These are phyloP conservation scores for Podochytrium sp. DNA, from an alignment of 192 early-diverging fungal genomes.

Conservation along the genomic window DNA sequence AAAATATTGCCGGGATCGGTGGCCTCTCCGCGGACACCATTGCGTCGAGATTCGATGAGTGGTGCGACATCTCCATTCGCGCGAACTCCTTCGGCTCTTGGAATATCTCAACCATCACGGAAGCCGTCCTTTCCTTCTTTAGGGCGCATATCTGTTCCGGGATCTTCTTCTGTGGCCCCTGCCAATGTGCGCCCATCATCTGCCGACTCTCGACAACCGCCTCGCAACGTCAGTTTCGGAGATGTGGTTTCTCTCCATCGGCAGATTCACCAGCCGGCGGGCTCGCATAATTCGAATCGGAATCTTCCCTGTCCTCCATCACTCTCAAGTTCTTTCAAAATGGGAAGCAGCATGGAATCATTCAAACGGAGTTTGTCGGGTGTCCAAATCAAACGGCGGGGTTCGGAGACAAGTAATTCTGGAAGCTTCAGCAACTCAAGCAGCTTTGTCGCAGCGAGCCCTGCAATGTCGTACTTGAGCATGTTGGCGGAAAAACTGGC, in stretches of 20 bases:
- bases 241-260: background rate
- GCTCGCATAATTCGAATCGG: background rate
- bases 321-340: background rate
- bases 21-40: background rate
- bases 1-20: background rate
- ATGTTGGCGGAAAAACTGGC: conserved; percentile 22
- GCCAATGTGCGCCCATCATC: background rate
- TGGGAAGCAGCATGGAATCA: conserved; percentile 4
- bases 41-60: background rate
- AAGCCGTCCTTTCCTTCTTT: conserved; percentile 1
- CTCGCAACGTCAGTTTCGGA: conserved; percentile 9
- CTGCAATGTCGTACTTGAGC: conserved; percentile 28
- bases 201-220: background rate
- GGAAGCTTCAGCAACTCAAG: background rate
- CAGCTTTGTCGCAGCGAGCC: conserved; percentile 15
- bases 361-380: conserved; percentile 19
- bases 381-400: conserved; percentile 11
- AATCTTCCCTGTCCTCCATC: background rate
- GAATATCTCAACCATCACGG: background rate
- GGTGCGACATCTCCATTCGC: background rate
- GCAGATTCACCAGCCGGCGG: background rate
- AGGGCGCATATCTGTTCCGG: background rate
- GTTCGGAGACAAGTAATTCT: background rate
- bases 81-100: background rate
- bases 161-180: background rate